These are phyloP conservation scores for Aquilaria malaccensis DNA, from an alignment of 345 rosid genomes.

Conservation along the genomic window DNA sequence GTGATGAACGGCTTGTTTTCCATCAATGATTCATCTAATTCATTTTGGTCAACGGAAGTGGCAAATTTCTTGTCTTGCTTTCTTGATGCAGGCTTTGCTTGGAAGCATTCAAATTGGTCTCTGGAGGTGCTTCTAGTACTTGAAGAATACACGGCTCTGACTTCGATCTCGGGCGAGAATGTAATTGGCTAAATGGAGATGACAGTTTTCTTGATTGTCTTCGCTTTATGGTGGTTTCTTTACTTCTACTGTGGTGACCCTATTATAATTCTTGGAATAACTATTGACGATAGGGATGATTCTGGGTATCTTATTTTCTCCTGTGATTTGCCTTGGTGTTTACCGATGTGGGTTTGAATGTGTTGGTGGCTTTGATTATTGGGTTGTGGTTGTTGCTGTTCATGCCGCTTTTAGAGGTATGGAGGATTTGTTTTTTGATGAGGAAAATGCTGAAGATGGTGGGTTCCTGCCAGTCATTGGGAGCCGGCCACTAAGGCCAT, in stretches of 20 bases:
- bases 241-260: conserved; percentile 71
- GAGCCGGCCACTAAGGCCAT: conserved; percentile 30
- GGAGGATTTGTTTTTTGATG: conserved; percentile 68
- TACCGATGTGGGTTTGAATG: conserved; percentile 72
- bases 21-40: too few species aligned
- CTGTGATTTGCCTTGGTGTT: conserved; percentile 57
- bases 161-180: conserved; percentile 45
- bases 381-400: conserved; percentile 43
- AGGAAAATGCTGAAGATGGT: conserved; percentile 47
- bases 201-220: conserved; percentile 52
- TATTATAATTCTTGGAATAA: conserved; percentile 34
- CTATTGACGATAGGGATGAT: conserved; percentile 53
- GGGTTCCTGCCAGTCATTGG: conserved; percentile 58
- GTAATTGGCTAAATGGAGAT: conserved; percentile 50
- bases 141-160: conserved; percentile 10
- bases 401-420: conserved; percentile 61
- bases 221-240: conserved; percentile 65
- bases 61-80: too few species aligned
- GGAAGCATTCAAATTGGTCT: too few species aligned
- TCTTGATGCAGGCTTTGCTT: too few species aligned
- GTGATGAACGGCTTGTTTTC: too few species aligned
- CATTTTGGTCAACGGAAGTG: too few species aligned
- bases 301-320: conserved; percentile 37
- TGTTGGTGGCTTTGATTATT: conserved; percentile 52
- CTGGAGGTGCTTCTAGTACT: too few species aligned